Evolutionary conservation across 495 filamentous ascomycete species (phyloP).

Genomic region (Bathelium albidoporum): DNA sequence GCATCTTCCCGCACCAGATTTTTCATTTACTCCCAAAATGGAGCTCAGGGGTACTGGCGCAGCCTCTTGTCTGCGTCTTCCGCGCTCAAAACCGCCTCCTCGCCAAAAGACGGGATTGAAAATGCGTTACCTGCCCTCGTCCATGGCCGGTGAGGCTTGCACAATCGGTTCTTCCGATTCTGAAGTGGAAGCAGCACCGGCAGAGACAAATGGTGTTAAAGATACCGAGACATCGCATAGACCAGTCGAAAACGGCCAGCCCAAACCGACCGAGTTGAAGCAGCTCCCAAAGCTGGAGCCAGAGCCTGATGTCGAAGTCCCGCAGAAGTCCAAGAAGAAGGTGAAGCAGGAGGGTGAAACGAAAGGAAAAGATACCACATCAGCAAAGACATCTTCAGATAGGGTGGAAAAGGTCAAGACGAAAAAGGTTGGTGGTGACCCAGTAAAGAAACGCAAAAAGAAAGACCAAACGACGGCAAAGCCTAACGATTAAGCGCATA

Average conservation of each 20-base stretch:
- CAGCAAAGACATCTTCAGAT: not conserved
- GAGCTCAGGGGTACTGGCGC: conserved; percentile 27
- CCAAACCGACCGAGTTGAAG: not conserved
- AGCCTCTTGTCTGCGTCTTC: conserved; percentile 32
- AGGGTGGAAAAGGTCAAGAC: conserved; percentile 3
- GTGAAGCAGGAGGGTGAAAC: conserved; percentile 10
- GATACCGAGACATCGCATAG: not conserved
- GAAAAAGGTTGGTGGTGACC: conserved; percentile 6
- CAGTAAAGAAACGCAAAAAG: conserved; percentile 1
- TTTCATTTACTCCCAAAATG: conserved; percentile 27
- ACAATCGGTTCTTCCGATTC: conserved; percentile 42
- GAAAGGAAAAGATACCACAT: conserved; percentile 6
- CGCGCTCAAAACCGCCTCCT: conserved; percentile 26
- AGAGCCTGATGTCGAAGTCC: conserved; percentile 5
- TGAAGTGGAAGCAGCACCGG: conserved; percentile 32
- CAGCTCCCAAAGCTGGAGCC: conserved; percentile 19
- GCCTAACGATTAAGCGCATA: not conserved
- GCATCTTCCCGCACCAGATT: conserved; percentile 25
- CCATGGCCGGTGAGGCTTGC: conserved; percentile 36
- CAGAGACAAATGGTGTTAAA: conserved; percentile 6
- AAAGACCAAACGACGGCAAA: conserved; percentile 1
- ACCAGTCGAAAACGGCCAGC: not conserved
- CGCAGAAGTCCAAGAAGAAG: conserved; percentile 23
- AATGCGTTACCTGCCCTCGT: conserved; percentile 50
- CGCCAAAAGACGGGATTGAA: conserved; percentile 49